These are phyloP conservation scores for Geosiphon pyriformis DNA, from an alignment of 192 early-diverging fungal genomes.

Conservation along the genomic window DNA sequence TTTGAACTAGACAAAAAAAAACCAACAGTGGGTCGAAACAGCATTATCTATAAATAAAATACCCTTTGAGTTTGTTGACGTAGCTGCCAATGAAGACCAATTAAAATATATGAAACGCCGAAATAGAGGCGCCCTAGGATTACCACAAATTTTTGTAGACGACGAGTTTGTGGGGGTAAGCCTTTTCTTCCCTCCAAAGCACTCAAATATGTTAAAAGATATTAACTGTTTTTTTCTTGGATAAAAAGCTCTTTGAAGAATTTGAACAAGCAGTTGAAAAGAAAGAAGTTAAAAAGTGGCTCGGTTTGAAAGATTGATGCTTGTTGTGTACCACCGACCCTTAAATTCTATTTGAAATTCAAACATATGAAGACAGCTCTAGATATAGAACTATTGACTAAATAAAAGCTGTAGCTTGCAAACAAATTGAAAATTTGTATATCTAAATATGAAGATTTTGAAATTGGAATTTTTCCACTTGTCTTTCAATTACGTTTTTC, in stretches of 20 bases:
- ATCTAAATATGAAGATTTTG: not conserved
- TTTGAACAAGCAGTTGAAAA: conserved; percentile 19
- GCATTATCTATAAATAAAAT: conserved; percentile 11
- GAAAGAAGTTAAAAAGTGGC: conserved; percentile 14
- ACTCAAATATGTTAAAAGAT: no score
- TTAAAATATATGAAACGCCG: conserved; percentile 24
- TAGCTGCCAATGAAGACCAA: conserved; percentile 17
- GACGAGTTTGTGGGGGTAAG: conserved; percentile 22
- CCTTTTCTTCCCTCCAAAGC: not conserved
- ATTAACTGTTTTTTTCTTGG: not conserved
- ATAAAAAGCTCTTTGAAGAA: not conserved
- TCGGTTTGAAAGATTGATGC: conserved; percentile 8
- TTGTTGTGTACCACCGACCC: no score
- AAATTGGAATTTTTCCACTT: no score
- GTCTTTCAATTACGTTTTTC: no score
- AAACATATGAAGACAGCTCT: no score
- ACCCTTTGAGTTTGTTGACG: conserved; percentile 12
- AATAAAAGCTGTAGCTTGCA: not conserved
- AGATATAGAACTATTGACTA: not conserved
- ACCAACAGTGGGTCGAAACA: conserved; percentile 12
- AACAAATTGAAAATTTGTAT: not conserved
- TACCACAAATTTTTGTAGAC: conserved; percentile 22
- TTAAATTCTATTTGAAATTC: no score
- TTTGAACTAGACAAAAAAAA: conserved; percentile 21
- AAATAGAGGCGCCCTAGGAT: conserved; percentile 7